Base-by-base conservation (phyloP, 768 basidiomycete species). In the Mycena crocata region DNA sequence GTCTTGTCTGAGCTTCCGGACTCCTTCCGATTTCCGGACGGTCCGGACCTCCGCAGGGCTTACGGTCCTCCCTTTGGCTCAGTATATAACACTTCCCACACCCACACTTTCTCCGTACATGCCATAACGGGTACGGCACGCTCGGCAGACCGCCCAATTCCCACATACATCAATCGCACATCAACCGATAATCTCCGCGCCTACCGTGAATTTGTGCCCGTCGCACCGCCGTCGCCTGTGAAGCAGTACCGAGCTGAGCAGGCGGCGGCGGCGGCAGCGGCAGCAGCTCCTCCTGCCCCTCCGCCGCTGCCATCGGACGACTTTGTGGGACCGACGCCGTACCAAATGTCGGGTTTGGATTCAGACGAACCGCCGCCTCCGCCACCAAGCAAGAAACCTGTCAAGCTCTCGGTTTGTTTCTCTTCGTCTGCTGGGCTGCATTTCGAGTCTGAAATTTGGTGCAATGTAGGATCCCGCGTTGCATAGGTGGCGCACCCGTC, bases 391-490 rank as follows among this genome's bases (percentile, higher is more conserved):
- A 40, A 31, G 12, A n/a, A n/a, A n/a, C n/a, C n/a, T n/a, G n/a
- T n/a, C n/a, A n/a, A n/a, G n/a, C n/a, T n/a, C n/a, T n/a, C n/a
- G n/a, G n/a, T n/a, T n/a, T n/a, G n/a, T n/a, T n/a, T n/a, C n/a
- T n/a, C n/a, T n/a, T n/a, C n/a, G n/a, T n/a, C n/a, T n/a, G n/a
- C n/a, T n/a, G n/a, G n/a, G n/a, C n/a, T n/a, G n/a, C n/a, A n/a
- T n/a, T n/a, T n/a, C n/a, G 45, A 57, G 24, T 42, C 56, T n/a
- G 31, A 40, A 9, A 42, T 57, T 6, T 0, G 56, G 44, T 5
- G n/a, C n/a, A n/a, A n/a, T 12, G 19, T 42, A 57, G 56, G 56
- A 57, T 34, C 56, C 56, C 28, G 56, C 24, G 1, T 45, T 57
- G 10, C 57, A 57, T 19, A 12, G 32, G 13, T 57, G 45, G 8